Conservation (phyloP, 768 basidiomycete genomes). For the Podaxis sp. region DNA sequence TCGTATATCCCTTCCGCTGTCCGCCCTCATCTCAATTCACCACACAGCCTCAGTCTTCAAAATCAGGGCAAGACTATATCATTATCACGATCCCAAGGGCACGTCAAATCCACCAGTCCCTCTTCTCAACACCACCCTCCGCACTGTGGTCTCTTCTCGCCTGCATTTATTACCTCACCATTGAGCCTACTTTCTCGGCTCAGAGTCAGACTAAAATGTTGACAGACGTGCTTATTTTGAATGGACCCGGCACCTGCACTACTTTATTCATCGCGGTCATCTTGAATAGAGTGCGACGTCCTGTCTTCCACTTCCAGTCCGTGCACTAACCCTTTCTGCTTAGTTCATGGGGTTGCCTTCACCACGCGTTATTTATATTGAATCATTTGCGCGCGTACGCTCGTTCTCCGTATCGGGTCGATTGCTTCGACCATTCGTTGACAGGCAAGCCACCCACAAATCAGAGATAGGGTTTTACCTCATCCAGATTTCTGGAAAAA, state of each 20-base stretch:
- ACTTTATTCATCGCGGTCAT: constrained; percentile 68
- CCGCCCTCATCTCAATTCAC: constrained; percentile 1
- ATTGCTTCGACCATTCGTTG: constrained; percentile 76
- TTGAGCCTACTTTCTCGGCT: constrained; percentile 34
- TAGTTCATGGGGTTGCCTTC: constrained; percentile 74
- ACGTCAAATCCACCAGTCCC: constrained; percentile 77
- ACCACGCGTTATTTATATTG: constrained; percentile 80
- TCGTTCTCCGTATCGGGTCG: constrained; percentile 82
- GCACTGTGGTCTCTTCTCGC: constrained; percentile 54
- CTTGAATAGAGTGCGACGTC: constrained; percentile 59
- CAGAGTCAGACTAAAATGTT: constrained; percentile 17
- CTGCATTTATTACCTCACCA: constrained; percentile 58
- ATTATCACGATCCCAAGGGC: constrained; percentile 81
- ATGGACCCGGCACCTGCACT: constrained; percentile 94
- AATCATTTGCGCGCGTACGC: constrained; percentile 87
- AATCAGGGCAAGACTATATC: constrained; percentile 27
- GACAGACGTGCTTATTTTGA: constrained; percentile 78
- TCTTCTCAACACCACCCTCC: constrained; percentile 65
- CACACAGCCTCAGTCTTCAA: neutral
- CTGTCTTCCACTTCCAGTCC: neutral
- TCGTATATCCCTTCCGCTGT: neutral
- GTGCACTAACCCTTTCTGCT: neutral
- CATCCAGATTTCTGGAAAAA: neutral
- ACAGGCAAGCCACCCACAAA: constrained; percentile 47
- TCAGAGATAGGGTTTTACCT: neutral